Conservation (phyloP, 805 yeast species). For the Wickerhamiella cacticola region DNA sequence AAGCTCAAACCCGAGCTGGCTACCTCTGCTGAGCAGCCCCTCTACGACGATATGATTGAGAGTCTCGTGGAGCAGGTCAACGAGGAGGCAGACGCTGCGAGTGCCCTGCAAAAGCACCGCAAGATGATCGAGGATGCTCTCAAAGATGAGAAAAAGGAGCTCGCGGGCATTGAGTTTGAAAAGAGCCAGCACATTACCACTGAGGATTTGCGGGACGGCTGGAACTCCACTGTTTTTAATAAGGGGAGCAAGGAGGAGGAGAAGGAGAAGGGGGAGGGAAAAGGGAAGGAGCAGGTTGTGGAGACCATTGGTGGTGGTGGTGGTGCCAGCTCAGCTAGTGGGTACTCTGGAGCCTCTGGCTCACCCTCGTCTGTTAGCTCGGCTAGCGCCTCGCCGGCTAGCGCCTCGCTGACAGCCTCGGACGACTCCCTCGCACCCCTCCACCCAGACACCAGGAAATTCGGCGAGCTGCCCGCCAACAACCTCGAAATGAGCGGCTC, state of each 20-base stretch:
- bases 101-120: slow-evolving; percentile 44
- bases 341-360: background rate
- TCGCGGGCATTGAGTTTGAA: slow-evolving; percentile 56
- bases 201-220: slow-evolving; percentile 86
- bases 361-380: background rate
- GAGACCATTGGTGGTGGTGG: slow-evolving; percentile 17
- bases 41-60: slow-evolving; percentile 86
- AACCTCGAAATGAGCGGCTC: slow-evolving; percentile 41
- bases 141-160: slow-evolving; percentile 52
- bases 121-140: slow-evolving; percentile 39
- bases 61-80: slow-evolving; percentile 71
- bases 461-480: slow-evolving; percentile 43
- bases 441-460: slow-evolving; percentile 52
- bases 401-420: slow-evolving; percentile 14
- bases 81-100: slow-evolving; percentile 38
- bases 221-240: slow-evolving; percentile 72
- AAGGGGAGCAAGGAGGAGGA: slow-evolving; percentile 30
- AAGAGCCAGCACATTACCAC: slow-evolving; percentile 66
- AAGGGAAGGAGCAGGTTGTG: background rate
- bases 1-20: slow-evolving; percentile 25
- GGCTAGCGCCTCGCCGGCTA: background rate
- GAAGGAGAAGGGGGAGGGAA: slow-evolving; percentile 22
- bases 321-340: background rate
- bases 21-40: slow-evolving; percentile 29
- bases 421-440: slow-evolving; percentile 29